Base-by-base conservation (phyloP, 2,329 filamentous ascomycete species). In the Keithomyces neogunnii region DNA sequence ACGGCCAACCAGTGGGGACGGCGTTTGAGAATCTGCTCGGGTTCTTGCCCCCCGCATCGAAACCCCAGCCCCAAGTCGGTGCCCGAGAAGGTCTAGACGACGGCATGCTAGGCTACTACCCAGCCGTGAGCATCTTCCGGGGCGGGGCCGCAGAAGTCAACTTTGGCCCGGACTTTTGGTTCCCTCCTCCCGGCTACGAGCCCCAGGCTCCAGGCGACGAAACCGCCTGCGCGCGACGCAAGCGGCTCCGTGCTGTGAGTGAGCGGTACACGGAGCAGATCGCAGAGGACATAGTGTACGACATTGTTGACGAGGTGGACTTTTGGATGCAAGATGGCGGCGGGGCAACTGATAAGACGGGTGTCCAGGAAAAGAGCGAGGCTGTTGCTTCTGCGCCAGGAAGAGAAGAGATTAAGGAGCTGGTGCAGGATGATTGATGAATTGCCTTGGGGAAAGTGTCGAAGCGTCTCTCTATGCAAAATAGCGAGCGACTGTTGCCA, bases 131-230 rank as follows among this genome's bases (percentile, higher is more conserved):
- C 60, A 87, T 93, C 28, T 97, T 96, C 70, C 84, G 88, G 44
- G 92, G 91, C 49, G 93, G 92, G 29, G 87, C 91, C 2, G 91
- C 88, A 13, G 88, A 97, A 66, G 85, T 92, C 60, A 96, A 96
- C 68, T 96, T 99, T 64, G 92, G 93, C 1, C 90, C 89, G 0
- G 78, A 93, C 33, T 97, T 96, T 73, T 96, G 91, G 90, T 87
- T 76, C 63, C 89, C 90, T 13, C 91, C 91, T 0, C 77, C 82
- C 3, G 80, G 76, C 26, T 73, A 76, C 47, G 71, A 69, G 33
- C 65, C 70, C n/a, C 66, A 66, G 13, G 64, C 66, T 9, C 76
- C 80, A 49, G 71, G 73, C 9, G 76, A 78, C 43, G 76, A 80
- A 70, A 59, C 51, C 45, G 43, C 48, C 51, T 26, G 59, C 57